Evolutionary conservation across 2,329 filamentous ascomycete species (phyloP), one percentile per base, ranked within the genome.

Genomic region (Aspergillus fumigatus): DNA sequence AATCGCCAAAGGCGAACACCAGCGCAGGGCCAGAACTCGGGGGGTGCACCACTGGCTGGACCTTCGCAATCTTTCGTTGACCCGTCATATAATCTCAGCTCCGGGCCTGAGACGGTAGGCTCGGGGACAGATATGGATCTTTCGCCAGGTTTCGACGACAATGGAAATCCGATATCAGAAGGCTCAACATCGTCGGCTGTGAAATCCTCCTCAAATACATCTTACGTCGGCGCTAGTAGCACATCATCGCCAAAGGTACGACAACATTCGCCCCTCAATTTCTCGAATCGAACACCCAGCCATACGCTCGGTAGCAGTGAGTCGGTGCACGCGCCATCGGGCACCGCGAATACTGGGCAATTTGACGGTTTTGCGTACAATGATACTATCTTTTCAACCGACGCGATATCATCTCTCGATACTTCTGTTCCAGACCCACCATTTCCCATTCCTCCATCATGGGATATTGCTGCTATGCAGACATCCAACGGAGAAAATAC

Each of bases 181-280:
- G 69, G 74, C 38, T 67, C 70, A 10, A 73, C 71, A 4, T 71
- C 73, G 11, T 69, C 67, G 6, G 73, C 72, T 3, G 53, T 73
- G 49, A 72, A 72, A 23, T 69, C 71, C n/a, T 73, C 70, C 5
- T 73, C 73, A 21, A 74, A 73, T 48, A 69, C 65, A 3, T 73
- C 73, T 14, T 69, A 69, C 52, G 69, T 70, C 0, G 67, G 62
- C n/a, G 29, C 56, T 1, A 70, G 73, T 40, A 62, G 69, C 7
- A 59, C 64, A 19, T 67, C 69, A 2, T 65, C 65, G 29, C 58
- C 58, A 21, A 63, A 64, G 48, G 61, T 66, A 48, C 58, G 64
- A 45, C 60, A 66, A 51, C 66, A 62, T 11, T 54, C 61, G 6
- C 53, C 49, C 21, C 21, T 55, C 1, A 50, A 35, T 5, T 54